Evolutionary conservation across 768 basidiomycete species (phyloP).

Genomic region (Boletus huronensis): DNA sequence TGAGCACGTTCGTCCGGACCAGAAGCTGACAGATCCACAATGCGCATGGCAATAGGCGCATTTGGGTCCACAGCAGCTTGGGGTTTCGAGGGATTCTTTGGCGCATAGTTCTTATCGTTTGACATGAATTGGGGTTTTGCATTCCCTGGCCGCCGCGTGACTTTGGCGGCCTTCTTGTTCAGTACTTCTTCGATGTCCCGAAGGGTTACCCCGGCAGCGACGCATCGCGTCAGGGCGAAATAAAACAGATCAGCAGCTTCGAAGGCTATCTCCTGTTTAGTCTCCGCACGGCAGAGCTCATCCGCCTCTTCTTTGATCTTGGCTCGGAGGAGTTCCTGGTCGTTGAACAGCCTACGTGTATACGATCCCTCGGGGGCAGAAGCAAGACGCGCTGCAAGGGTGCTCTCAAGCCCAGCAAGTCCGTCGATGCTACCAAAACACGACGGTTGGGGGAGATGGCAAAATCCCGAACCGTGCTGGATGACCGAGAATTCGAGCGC

Average conservation of each 20-base stretch:
- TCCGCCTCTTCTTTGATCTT: constrained; percentile 99
- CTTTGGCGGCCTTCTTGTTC: constrained; percentile 80
- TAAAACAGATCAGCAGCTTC: constrained; percentile 96
- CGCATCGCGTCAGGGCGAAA: constrained; percentile 84
- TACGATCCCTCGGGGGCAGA: constrained; percentile 90
- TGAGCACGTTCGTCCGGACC: constrained; percentile 53
- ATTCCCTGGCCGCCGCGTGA: constrained; percentile 85
- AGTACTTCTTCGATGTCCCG: constrained; percentile 81
- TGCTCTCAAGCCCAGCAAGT: constrained; percentile 74
- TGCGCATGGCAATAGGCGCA: constrained; percentile 73
- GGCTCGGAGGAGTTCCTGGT: constrained; percentile 74
- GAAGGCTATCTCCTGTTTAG: constrained; percentile 81
- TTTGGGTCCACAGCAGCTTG: constrained; percentile 28
- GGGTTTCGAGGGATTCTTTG: constrained; percentile 29
- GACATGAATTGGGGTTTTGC: constrained; percentile 79
- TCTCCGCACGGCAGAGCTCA: constrained; percentile 83
- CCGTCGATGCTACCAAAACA: constrained; percentile 89
- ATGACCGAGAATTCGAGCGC: constrained; percentile 87
- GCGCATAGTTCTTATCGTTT: constrained; percentile 19
- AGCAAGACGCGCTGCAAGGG: constrained; percentile 64
- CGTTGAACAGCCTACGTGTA: constrained; percentile 81
- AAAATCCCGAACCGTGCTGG: constrained; percentile 90
- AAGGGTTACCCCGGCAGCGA: constrained; percentile 76
- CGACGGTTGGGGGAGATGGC: constrained; percentile 81
- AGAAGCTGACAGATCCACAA: constrained; percentile 51